A percentile compares a stretch with the other conserved stretches of the same genome.
Evolutionary conservation across 768 basidiomycete species (phyloP).

Genomic region (Coprinellus micaceus): DNA sequence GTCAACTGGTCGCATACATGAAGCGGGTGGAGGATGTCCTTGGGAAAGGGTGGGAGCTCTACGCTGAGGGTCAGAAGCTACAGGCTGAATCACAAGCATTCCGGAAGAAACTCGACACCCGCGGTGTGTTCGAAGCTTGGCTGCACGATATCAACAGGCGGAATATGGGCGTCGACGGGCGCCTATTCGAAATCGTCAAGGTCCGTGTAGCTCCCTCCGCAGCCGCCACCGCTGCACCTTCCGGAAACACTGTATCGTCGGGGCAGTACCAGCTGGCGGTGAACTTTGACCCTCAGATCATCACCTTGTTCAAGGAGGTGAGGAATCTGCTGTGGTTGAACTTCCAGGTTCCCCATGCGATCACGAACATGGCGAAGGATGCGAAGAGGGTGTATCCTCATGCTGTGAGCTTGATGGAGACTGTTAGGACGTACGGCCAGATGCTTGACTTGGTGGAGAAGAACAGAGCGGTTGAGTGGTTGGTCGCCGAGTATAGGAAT

Average conservation of each 20-base stretch:
- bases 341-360: conserved; percentile 92
- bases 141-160: conserved; percentile 90
- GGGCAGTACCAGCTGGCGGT: conserved; percentile 85
- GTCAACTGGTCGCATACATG: conserved; percentile 95
- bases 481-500: conserved; percentile 92
- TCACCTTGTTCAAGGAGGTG: conserved; percentile 98
- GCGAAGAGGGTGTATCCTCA: conserved; percentile 98
- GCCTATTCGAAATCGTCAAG: conserved; percentile 87
- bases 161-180: conserved; percentile 87
- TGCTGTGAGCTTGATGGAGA: conserved; percentile 98
- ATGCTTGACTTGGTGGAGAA: conserved; percentile 87
- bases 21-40: conserved; percentile 98
- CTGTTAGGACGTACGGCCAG: conserved; percentile 96
- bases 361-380: conserved; percentile 96
- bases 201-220: conserved; percentile 22
- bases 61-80: conserved; percentile 98
- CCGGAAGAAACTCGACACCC: conserved; percentile 93
- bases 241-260: neutral
- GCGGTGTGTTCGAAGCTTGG: conserved; percentile 95
- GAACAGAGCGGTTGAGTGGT: conserved; percentile 89
- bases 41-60: conserved; percentile 97
- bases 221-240: neutral
- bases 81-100: conserved; percentile 89
- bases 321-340: conserved; percentile 93
- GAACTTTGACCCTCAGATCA: conserved; percentile 98